These are phyloP conservation scores for Cantharellus anzutake DNA, from an alignment of 768 basidiomycete genomes.

Conservation along the genomic window DNA sequence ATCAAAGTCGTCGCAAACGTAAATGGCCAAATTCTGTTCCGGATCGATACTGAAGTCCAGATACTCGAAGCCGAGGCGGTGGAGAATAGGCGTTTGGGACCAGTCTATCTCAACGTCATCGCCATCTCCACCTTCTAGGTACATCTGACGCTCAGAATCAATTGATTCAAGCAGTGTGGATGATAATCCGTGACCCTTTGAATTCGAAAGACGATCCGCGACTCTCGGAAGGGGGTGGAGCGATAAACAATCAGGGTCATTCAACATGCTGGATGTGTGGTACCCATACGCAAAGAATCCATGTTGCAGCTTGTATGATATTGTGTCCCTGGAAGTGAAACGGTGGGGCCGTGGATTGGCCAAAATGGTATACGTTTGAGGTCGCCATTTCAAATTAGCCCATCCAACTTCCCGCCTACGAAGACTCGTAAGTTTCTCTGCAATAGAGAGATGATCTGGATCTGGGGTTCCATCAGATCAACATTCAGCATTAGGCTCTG, in stretches of 20 bases:
- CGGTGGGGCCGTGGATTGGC: neutral
- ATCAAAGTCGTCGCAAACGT: neutral
- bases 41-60: neutral
- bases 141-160: too few species aligned
- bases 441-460: too few species aligned
- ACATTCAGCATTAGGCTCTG: too few species aligned
- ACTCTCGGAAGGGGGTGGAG: neutral
- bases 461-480: too few species aligned
- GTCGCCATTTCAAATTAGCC: neutral
- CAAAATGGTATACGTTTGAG: slow-evolving; percentile 4
- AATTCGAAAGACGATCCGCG: neutral
- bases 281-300: neutral
- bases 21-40: neutral
- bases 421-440: too few species aligned
- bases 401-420: neutral
- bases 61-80: neutral
- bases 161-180: neutral
- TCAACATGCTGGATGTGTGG: neutral
- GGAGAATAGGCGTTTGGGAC: neutral
- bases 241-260: neutral
- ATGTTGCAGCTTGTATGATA: neutral
- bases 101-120: neutral
- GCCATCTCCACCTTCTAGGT: too few species aligned
- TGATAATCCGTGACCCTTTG: neutral
- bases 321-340: too few species aligned